Base-by-base conservation (phyloP, 139 green algal genomes). In the Chlamydomonas incerta region DNA sequence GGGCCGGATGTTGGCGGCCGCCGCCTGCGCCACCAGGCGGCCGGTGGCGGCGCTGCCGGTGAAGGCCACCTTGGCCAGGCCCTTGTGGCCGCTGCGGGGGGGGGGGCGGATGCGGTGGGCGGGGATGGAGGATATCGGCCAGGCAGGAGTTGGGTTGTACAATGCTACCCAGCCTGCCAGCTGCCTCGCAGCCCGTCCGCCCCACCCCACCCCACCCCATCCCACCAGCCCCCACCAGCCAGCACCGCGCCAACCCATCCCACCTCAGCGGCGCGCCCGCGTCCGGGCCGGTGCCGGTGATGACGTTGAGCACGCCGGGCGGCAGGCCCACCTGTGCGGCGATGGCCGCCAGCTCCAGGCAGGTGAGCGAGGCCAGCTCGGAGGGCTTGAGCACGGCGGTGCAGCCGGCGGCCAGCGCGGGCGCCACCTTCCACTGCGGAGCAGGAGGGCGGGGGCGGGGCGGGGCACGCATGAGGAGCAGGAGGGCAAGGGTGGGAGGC, bases 341-440 rank as follows among this genome's bases (percentile, higher is more conserved):
- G 29, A 98, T 95, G 63, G 72, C 92, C 0, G 83, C 96, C 67
- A 98, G 92, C 93, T 98, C 95, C 82, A 98, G 89, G 75, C 92
- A 96, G 34, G 96, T 98, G 35, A 98, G 58, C 31, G 80, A 93
- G 74, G 96, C 95, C 58, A 95, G 33, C 92, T 98, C 96, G 13
- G 85, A 94, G 31, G 96, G 95, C 91, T 98, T 98, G 26, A 98
- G 88, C 15, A 98, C 89, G 28, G 80, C 89, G 67, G 79, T 92
- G 90, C 94, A 96, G 87, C 96, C 96, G 8, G 96, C 96, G 8
- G 96, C 96, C 37, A 98, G 91, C 17, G 96, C 96, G n/a, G 96
- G 95, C 0, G 95, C 96, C 13, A 98, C 93, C 91, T 98, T 97
- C 95, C 94, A 97, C 85, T 91, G 90, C 72, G 67, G 20, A 8